Percentiles rank a stretch among this genome's conserved stretches.
These are phyloP conservation scores for Tylopilus vinaceipallidus DNA, from an alignment of 768 basidiomycete genomes.

Conservation along the genomic window DNA sequence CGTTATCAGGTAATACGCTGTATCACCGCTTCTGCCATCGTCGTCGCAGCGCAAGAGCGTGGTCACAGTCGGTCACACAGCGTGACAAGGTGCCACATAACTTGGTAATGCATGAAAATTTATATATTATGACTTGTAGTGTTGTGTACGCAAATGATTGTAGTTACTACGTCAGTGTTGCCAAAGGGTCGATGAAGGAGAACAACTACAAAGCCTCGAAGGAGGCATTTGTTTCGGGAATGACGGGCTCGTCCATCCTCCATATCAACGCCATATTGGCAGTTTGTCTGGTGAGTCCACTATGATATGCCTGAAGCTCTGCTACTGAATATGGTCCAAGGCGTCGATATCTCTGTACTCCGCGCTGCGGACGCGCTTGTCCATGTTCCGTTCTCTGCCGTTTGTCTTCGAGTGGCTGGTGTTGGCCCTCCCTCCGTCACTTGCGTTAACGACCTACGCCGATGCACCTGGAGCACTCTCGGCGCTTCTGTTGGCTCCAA, in stretches of 20 bases:
- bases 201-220: conserved; percentile 69
- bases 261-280: conserved; percentile 70
- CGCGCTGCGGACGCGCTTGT: conserved; percentile 49
- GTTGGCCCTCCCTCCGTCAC: conserved; percentile 73
- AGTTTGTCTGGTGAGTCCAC: conserved; percentile 55
- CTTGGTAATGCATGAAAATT: no score
- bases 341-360: conserved; percentile 72
- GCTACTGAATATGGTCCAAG: conserved; percentile 39
- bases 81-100: no score
- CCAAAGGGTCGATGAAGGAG: no score
- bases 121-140: no score
- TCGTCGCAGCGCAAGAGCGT: no score
- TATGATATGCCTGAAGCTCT: not conserved
- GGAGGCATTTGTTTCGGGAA: conserved; percentile 78
- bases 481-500: conserved; percentile 45
- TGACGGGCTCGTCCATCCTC: conserved; percentile 63
- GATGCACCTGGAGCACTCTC: conserved; percentile 52
- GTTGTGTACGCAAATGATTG: no score
- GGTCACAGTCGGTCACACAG: no score
- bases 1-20: no score
- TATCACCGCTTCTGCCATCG: no score
- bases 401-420: conserved; percentile 57
- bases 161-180: no score
- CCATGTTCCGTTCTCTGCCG: conserved; percentile 35
- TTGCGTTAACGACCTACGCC: conserved; percentile 79